Percentiles rank a stretch among this genome's conserved stretches.
These are phyloP conservation scores for Tribonema minus DNA, from an alignment of 108 stramenopile genomes.

Conservation along the genomic window DNA sequence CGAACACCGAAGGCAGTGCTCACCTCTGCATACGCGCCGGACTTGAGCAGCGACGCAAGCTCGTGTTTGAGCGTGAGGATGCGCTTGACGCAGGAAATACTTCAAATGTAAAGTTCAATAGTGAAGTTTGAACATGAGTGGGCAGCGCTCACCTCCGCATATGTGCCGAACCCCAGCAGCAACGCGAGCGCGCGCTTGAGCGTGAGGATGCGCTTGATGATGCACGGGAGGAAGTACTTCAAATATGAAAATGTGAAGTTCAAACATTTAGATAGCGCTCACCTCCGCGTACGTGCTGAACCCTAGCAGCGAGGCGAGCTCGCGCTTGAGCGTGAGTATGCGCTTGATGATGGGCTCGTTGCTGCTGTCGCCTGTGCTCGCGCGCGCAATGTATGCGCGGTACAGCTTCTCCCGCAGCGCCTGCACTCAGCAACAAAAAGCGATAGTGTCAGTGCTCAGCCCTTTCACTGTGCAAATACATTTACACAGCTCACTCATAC, in stretches of 20 bases:
- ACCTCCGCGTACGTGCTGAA: constrained; percentile 81
- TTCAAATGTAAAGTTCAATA: too few species aligned
- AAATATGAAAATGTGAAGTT: too few species aligned
- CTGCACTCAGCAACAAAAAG: too few species aligned
- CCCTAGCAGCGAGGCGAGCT: constrained; percentile 77
- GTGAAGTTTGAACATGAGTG: too few species aligned
- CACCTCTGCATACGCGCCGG: constrained; percentile 77
- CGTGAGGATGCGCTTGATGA: constrained; percentile 78
- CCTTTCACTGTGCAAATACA: too few species aligned
- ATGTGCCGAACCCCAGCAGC: constrained; percentile 81
- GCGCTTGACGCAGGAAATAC: constrained; percentile 80
- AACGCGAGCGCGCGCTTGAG: constrained; percentile 72
- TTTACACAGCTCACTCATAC: too few species aligned
- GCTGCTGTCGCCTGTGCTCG: too few species aligned
- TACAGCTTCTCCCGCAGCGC: constrained; percentile 79
- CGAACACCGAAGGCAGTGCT: too few species aligned
- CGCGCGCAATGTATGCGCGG: constrained; percentile 75
- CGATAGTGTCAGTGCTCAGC: too few species aligned
- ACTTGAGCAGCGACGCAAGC: constrained; percentile 78
- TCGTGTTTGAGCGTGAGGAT: constrained; percentile 75
- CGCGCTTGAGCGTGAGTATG: constrained; percentile 72
- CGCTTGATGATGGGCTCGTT: constrained; percentile 86
- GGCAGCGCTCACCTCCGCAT: constrained; percentile 79
- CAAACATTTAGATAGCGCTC: too few species aligned
- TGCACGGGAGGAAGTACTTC: too few species aligned